Evolutionary conservation across 768 basidiomycete genomes (phyloP), one percentile per base, ranked within the genome.

Genomic region (Lactifluus piperatus): DNA sequence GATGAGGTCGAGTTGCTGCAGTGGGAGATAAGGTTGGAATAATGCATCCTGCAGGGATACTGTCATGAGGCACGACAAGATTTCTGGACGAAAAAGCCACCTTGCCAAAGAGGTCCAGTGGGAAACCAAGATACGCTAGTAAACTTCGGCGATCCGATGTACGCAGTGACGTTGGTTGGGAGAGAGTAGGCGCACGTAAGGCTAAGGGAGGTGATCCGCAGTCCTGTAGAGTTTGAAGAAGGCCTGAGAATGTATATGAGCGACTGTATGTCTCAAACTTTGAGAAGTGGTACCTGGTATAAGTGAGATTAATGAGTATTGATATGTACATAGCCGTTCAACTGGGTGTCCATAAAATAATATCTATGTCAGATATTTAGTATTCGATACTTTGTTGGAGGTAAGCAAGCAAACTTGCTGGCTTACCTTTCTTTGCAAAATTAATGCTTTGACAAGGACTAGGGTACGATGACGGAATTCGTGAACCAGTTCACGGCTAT

Each of bases 311-410:
- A 98, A 78, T 0, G 94, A 95, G 71, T 99, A 99, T 70, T 99
- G 97, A 68, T 92, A 97, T 26, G 94, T 97, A 74, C 95, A 97
- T 20, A 99, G 74, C 47, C 85, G 84, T 72, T 99, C 97, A 2
- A 98, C 95, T 0, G 95, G 95, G 68, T 95, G 91, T 6, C 94
- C 94, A 67, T 82, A 97, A 71, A 99, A 94, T 85, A 98, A 88
- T 58, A 98, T 88, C 93, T 95, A 68, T 14, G 18, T 39, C 68
- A 45, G 66, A 53, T 22, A 46, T 51, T 39, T 58, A 47, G 16
- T 26, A 18, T 30, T 20, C 5, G 24, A 43, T 34, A 13, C 20
- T 30, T 3, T 27, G n/a, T 54, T 8, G 24, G 20, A 32, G 26
- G 37, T 18, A 48, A 34, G 20, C 50, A 32, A 29, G 8, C 11